Conservation (phyloP, 306 rosid genomes). For the Mimosa pudica region DNA sequence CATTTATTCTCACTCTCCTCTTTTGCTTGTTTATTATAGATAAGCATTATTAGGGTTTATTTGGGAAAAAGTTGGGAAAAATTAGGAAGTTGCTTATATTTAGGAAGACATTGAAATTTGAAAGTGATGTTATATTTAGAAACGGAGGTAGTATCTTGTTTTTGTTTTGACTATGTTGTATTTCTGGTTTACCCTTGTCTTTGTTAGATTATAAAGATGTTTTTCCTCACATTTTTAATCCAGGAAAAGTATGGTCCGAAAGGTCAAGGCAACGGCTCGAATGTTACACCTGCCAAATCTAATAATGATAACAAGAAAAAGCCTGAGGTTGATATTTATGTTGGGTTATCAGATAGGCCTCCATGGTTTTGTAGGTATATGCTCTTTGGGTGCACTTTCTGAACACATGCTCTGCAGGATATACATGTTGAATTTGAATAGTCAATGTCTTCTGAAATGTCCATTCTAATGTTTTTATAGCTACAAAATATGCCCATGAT, state of each 20-base stretch:
- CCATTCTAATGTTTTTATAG: conserved; percentile 7
- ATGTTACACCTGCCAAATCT: conserved; percentile 56
- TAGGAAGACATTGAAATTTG: too few relatives aligned
- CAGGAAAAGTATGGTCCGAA: conserved; percentile 99
- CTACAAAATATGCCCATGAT: background rate
- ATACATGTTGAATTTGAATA: background rate
- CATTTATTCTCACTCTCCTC: too few relatives aligned
- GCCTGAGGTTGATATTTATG: conserved; percentile 72
- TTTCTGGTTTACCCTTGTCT: conserved; percentile 3
- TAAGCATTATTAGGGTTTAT: too few relatives aligned
- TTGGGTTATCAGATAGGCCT: conserved; percentile 85
- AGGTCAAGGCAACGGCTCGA: conserved; percentile 66
- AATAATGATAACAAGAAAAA: conserved; percentile 55
- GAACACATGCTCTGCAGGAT: background rate
- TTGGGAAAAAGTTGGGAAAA: too few relatives aligned
- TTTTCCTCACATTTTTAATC: conserved; percentile 20
- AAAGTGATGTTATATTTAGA: too few relatives aligned
- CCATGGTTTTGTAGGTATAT: conserved; percentile 94
- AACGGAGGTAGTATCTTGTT: background rate
- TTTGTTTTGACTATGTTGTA: background rate
- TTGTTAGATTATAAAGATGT: background rate
- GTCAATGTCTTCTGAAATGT: conserved; percentile 12
- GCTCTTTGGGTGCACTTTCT: conserved; percentile 6
- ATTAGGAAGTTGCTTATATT: too few relatives aligned
- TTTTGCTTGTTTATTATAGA: too few relatives aligned